These are phyloP conservation scores for Lotus japonicus DNA, from an alignment of 306 rosid genomes.

Conservation along the genomic window DNA sequence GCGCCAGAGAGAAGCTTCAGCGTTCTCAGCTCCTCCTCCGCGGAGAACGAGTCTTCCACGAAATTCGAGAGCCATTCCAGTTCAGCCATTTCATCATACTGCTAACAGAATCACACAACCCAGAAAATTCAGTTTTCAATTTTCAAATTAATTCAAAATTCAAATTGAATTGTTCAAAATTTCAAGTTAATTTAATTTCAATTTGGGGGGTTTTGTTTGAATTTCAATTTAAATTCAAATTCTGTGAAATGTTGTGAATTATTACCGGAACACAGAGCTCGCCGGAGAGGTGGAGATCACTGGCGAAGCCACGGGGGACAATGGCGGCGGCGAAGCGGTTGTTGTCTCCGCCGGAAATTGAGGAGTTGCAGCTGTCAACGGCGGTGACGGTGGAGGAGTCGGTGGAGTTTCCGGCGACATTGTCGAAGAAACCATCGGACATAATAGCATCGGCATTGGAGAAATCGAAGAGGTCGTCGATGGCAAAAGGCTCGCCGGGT, in stretches of 20 bases:
- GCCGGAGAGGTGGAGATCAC: slow-evolving; percentile 60
- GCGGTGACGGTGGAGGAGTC: slow-evolving; percentile 65
- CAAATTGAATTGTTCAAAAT: neutral
- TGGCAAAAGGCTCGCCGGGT: slow-evolving; percentile 54
- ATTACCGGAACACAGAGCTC: slow-evolving; percentile 89
- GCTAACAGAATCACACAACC: slow-evolving; percentile 6
- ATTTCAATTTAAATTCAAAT: too few species aligned
- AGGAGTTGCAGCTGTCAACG: slow-evolving; percentile 73
- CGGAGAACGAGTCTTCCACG: slow-evolving; percentile 87
- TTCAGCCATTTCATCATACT: slow-evolving; percentile 86
- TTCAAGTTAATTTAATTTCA: neutral
- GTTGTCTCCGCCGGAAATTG: slow-evolving; percentile 50
- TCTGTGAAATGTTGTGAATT: neutral
- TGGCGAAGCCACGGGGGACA: slow-evolving; percentile 42
- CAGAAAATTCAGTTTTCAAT: slow-evolving; percentile 1
- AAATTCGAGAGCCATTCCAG: slow-evolving; percentile 96
- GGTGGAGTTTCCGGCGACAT: slow-evolving; percentile 55
- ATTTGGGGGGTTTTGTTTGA: neutral
- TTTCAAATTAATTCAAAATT: neutral
- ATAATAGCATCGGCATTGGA: slow-evolving; percentile 68
- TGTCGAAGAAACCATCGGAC: slow-evolving; percentile 61
- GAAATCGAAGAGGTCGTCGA: slow-evolving; percentile 84
- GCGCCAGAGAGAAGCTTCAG: slow-evolving; percentile 48
- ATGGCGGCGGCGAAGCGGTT: slow-evolving; percentile 42
- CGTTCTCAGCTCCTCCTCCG: slow-evolving; percentile 60